phyloP scores from a whole-genome alignment of 352 stramenopile genomes.

The Pythium insidiosum region DNA sequence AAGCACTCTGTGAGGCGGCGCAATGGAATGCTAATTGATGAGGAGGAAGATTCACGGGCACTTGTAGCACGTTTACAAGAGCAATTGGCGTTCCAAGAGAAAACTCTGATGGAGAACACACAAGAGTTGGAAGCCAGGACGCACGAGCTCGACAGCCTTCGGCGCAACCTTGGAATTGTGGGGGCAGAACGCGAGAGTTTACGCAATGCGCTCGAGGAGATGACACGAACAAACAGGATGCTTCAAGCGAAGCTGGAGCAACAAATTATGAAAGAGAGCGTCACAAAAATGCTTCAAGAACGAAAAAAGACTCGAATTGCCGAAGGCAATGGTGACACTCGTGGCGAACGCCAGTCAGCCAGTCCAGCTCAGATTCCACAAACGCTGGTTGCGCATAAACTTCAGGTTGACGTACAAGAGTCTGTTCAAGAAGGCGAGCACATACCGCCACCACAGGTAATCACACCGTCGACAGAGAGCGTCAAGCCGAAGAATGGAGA shows the following conservation, averaged over 20 bases:
- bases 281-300: conserved; percentile 18
- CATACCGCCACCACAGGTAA: too few relatives aligned
- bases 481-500: too few relatives aligned
- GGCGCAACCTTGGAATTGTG: conserved; percentile 24
- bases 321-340: too few relatives aligned
- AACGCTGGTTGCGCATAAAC: too few relatives aligned
- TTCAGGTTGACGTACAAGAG: too few relatives aligned
- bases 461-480: too few relatives aligned
- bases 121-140: conserved; percentile 52
- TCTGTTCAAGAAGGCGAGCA: too few relatives aligned
- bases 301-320: conserved; percentile 18
- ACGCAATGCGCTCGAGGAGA: conserved; percentile 32
- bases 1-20: conserved; percentile 38
- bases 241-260: conserved; percentile 53
- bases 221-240: conserved; percentile 52
- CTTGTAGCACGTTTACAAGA: conserved; percentile 35
- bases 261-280: conserved; percentile 58
- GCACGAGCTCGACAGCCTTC: conserved; percentile 30
- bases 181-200: conserved; percentile 22
- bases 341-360: too few relatives aligned
- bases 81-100: conserved; percentile 43
- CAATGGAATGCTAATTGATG: conserved; percentile 19
- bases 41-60: conserved; percentile 20
- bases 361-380: too few relatives aligned
- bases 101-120: conserved; percentile 47